Percentiles rank a stretch among this genome's conserved stretches.
Conservation (phyloP, 805 yeast species). For the Starmera quercuum region DNA sequence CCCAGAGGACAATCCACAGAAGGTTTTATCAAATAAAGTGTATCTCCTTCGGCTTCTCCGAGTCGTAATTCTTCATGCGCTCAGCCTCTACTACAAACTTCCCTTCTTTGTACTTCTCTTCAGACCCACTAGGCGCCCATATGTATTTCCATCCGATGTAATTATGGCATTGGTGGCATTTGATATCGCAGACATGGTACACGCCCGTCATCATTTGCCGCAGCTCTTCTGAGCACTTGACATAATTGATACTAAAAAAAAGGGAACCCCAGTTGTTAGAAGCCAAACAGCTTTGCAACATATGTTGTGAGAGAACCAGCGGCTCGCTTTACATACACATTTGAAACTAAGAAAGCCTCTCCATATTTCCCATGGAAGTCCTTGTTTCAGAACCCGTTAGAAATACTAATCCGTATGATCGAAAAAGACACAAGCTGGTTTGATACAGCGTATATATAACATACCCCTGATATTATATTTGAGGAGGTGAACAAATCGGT, state of each 20-base stretch:
- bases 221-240: constrained; percentile 6
- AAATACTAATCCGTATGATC: neutral
- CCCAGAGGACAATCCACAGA: too few species aligned
- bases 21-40: too few species aligned
- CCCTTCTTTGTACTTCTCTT: constrained; percentile 55
- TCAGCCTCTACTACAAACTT: constrained; percentile 42
- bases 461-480: constrained; percentile 10
- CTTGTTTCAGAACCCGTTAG: constrained; percentile 9
- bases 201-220: constrained; percentile 54
- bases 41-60: too few species aligned
- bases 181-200: constrained; percentile 48
- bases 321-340: constrained; percentile 27
- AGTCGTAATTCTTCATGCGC: neutral
- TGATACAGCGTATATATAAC: too few species aligned
- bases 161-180: constrained; percentile 45
- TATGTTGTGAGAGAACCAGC: too few species aligned
- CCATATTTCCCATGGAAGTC: constrained; percentile 53
- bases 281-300: too few species aligned
- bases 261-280: neutral
- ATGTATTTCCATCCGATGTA: constrained; percentile 61
- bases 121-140: constrained; percentile 32
- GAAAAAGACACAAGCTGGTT: neutral
- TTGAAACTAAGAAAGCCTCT: constrained; percentile 44
- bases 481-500: constrained; percentile 13
- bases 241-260: constrained; percentile 16